These are phyloP conservation scores for Rehmannia glutinosa DNA, from an alignment of 257 asterid species.

Conservation along the genomic window DNA sequence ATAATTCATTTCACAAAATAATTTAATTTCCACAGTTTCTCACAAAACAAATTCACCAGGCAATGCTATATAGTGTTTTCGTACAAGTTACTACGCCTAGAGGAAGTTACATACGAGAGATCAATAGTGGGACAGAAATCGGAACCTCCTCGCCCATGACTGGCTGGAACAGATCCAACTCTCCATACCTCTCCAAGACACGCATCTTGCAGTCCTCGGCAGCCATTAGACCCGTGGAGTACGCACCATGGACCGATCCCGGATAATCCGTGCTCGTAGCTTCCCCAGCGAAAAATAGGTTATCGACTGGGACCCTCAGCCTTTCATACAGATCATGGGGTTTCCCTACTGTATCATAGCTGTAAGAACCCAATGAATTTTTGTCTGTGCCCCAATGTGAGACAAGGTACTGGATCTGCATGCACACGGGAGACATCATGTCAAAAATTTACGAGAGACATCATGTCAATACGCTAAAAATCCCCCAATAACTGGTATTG, in stretches of 20 bases:
- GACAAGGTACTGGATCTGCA: constrained; percentile 78
- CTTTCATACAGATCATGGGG: constrained; percentile 78
- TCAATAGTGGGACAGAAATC: constrained; percentile 59
- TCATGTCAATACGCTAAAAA: too few relatives aligned
- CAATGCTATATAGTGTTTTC: too few relatives aligned
- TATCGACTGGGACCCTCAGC: constrained; percentile 79
- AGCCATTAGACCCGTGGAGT: constrained; percentile 86
- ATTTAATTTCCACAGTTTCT: too few relatives aligned
- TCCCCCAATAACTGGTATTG: too few relatives aligned
- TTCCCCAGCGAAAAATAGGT: constrained; percentile 88
- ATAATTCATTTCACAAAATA: too few relatives aligned
- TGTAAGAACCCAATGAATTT: constrained; percentile 77
- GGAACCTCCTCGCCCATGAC: constrained; percentile 66
- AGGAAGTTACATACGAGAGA: constrained; percentile 60
- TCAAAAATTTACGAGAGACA: neutral
- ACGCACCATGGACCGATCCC: constrained; percentile 89
- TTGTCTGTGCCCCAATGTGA: constrained; percentile 84
- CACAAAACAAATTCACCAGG: too few relatives aligned
- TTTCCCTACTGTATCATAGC: constrained; percentile 74
- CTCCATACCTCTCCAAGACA: constrained; percentile 79
- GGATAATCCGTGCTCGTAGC: constrained; percentile 80
- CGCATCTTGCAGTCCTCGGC: constrained; percentile 96
- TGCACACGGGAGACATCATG: neutral
- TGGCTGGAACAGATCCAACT: constrained; percentile 68
- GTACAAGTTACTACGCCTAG: too few relatives aligned